Conservation (phyloP, 345 rosid genomes). For the Camelina neglecta region DNA sequence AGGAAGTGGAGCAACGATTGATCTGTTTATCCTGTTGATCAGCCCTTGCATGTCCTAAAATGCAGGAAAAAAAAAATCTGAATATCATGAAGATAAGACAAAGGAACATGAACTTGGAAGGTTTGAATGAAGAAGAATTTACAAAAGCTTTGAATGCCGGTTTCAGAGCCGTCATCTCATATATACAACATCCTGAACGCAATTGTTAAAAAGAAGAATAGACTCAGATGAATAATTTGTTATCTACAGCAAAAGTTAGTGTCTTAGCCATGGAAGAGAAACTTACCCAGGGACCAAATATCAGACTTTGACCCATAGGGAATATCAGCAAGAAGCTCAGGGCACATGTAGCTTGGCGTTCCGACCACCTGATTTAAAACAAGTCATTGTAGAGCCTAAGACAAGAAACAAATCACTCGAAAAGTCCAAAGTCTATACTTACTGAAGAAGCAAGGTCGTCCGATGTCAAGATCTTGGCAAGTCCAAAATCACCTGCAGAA, state of each 20-base stretch:
- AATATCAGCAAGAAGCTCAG: constrained; percentile 99
- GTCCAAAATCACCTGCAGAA: constrained; percentile 94
- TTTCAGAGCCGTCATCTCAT: constrained; percentile 92
- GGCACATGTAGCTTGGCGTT: constrained; percentile 99
- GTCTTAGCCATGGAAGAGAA: constrained; percentile 33
- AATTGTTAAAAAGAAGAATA: constrained; percentile 23
- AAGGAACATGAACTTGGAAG: constrained; percentile 21
- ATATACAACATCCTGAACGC: constrained; percentile 89
- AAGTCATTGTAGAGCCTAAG: not conserved
- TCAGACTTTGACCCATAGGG: constrained; percentile 99
- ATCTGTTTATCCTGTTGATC: constrained; percentile 92
- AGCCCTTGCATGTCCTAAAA: constrained; percentile 97
- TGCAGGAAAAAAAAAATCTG: constrained; percentile 23
- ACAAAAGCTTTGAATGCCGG: constrained; percentile 99
- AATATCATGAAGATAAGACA: not conserved
- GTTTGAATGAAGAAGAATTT: constrained; percentile 42
- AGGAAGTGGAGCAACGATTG: constrained; percentile 95
- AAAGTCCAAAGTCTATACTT: constrained; percentile 41
- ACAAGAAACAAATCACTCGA: constrained; percentile 1
- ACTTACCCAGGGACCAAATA: constrained; percentile 93
- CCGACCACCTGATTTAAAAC: constrained; percentile 79
- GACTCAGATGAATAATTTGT: constrained; percentile 29
- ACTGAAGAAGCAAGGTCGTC: constrained; percentile 98
- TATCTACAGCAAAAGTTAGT: constrained; percentile 10
- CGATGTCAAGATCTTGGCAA: constrained; percentile 93